These are phyloP conservation scores for Fusarium xylarioides DNA, from an alignment of 2,329 filamentous ascomycete species.

Conservation along the genomic window DNA sequence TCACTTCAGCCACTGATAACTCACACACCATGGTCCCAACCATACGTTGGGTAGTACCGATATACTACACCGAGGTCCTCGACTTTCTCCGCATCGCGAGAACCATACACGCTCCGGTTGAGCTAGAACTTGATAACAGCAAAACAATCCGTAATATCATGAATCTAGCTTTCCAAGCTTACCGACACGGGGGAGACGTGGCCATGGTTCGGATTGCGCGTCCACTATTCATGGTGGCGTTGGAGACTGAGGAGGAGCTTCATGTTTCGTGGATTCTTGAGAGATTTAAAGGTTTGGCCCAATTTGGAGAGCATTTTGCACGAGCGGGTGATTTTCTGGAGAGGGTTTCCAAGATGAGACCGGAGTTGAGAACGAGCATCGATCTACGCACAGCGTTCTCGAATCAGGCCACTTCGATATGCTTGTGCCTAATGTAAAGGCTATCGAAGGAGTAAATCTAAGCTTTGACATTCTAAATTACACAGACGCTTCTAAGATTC, in stretches of 20 bases:
- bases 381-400: neutral
- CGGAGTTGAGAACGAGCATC: neutral
- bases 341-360: neutral
- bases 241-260: neutral
- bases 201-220: neutral
- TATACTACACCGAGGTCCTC: neutral
- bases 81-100: neutral
- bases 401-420: neutral
- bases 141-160: neutral
- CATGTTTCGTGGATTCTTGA: neutral
- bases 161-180: neutral
- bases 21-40: neutral
- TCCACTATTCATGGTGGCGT: neutral
- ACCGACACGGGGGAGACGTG: neutral
- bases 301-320: neutral
- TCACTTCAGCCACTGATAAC: neutral
- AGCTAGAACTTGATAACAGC: fast-evolving
- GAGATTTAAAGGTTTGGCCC: neutral
- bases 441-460: fast-evolving
- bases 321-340: neutral
- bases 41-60: neutral
- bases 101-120: fast-evolving
- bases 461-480: fast-evolving
- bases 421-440: neutral
- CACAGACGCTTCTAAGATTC: neutral